Percentiles rank a stretch among this genome's conserved stretches.
Evolutionary conservation across 2,329 filamentous ascomycete genomes (phyloP).

Genomic region (Ceratocystis albifundus): DNA sequence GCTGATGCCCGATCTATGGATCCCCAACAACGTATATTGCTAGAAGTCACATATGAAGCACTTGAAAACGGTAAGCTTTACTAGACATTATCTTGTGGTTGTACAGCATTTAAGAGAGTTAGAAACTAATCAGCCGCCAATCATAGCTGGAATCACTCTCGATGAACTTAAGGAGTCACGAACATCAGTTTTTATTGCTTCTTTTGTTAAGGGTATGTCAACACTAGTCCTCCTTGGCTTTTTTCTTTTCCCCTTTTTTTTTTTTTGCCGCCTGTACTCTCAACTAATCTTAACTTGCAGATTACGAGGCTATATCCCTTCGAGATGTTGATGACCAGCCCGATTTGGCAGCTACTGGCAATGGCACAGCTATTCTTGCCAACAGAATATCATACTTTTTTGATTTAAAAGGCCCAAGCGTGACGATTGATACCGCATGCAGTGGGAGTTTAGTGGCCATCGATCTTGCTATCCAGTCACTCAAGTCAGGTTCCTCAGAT

Average conservation of each 20-base stretch:
- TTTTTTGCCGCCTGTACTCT: background rate
- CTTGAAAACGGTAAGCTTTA: constrained; percentile 36
- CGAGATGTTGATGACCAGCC: constrained; percentile 41
- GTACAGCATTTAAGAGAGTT: background rate
- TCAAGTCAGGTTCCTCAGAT: constrained; percentile 33
- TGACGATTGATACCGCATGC: constrained; percentile 50
- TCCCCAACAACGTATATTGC: constrained; percentile 41
- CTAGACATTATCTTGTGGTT: background rate
- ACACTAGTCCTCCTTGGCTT: constrained; percentile 1
- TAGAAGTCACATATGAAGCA: constrained; percentile 42
- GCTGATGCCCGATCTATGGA: constrained; percentile 44
- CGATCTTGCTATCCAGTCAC: constrained; percentile 40
- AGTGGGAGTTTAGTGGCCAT: constrained; percentile 45
- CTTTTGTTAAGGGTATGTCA: constrained; percentile 38
- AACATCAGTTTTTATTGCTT: constrained; percentile 40
- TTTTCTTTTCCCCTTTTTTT: too few species aligned
- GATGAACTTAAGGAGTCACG: constrained; percentile 36
- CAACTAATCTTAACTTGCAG: constrained; percentile 27
- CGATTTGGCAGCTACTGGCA: constrained; percentile 43
- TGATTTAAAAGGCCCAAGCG: constrained; percentile 43
- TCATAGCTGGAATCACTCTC: constrained; percentile 35
- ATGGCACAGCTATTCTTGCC: constrained; percentile 42
- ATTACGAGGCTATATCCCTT: constrained; percentile 41
- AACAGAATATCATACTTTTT: constrained; percentile 47
- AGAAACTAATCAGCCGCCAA: background rate